Base-by-base conservation (phyloP, 371 early-diverging fungal species). In the Quaeritorhiza haematococci region DNA sequence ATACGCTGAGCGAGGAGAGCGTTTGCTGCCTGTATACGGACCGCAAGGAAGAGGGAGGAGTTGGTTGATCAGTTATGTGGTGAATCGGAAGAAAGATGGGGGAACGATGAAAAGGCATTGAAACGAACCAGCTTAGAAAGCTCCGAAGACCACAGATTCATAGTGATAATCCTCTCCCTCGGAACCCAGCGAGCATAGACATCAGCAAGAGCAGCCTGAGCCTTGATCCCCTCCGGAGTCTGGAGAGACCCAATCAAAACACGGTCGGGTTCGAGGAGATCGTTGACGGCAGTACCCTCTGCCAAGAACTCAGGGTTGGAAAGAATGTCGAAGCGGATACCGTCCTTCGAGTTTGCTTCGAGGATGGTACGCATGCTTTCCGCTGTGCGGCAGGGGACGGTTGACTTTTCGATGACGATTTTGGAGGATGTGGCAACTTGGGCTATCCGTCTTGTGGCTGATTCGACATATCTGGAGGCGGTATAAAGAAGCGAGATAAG, bases 271-370 rank as follows among this genome's bases (percentile, higher is more conserved):
- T 83, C 66, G 56, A 89, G 62, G 58, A 96, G 79, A 69, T 96
- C 93, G 26, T 62, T 65, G 61, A 94, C 84, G 41, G 94, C 94
- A 32, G 94, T 92, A 51, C 94, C 96, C 70, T 96, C 96, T 55
- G 93, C 92, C 68, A 96, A 83, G 74, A 96, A 96, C 75, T 96
- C 96, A 32, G 96, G 96, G 78, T 96, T 96, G 45, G 94, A 90
- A 47, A 96, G 79, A 58, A 96, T 92, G 51, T 88, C 87, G 62
- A 96, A 94, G 26, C 74, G 78, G 33, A 92, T 81, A 38, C 79
- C 79, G 32, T 72, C 74, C 49, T 73, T 80, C 17, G 84, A 86
- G 76, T 93, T 89, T 47, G 91, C 84, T 53, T 89, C 88, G 24
- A 96, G 80, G 50, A 93, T 94, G 33, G 84, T 82, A 56, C 90